Conservation (phyloP, 1,284 basidiomycete species). For the Cryptococcus hybrid region DNA sequence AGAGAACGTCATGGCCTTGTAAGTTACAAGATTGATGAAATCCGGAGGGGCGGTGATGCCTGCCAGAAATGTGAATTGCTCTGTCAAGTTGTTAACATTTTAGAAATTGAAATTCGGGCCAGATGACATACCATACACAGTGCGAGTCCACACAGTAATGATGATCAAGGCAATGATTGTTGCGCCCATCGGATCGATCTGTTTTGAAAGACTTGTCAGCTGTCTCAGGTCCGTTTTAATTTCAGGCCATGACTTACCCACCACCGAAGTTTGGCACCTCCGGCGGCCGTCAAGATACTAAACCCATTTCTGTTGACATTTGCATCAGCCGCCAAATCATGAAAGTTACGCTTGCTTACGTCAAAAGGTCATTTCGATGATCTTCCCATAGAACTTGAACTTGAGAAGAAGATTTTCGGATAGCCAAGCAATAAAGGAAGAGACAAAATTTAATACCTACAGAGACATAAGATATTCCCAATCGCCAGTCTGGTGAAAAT, state of each 20-base stretch:
- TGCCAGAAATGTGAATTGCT: slow-evolving; percentile 81
- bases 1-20: slow-evolving; percentile 87
- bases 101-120: not conserved
- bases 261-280: slow-evolving; percentile 69
- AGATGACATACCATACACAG: slow-evolving; percentile 57
- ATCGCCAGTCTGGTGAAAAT: not conserved
- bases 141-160: slow-evolving; percentile 74
- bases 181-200: slow-evolving; percentile 51
- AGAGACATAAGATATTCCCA: not conserved
- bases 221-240: slow-evolving; percentile 1
- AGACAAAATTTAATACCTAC: slow-evolving; percentile 78
- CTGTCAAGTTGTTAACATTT: slow-evolving; percentile 15
- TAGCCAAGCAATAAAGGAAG: slow-evolving; percentile 80
- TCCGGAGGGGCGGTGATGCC: slow-evolving; percentile 89
- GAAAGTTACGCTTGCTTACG: slow-evolving; percentile 53
- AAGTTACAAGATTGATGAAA: slow-evolving; percentile 85
- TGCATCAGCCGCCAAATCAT: not conserved
- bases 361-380: slow-evolving; percentile 84
- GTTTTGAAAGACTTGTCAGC: not conserved
- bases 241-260: slow-evolving; percentile 23
- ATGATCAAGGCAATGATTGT: slow-evolving; percentile 70
- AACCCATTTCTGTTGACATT: slow-evolving; percentile 46
- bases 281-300: slow-evolving; percentile 87
- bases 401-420: slow-evolving; percentile 79
- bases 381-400: slow-evolving; percentile 94